phyloP scores from a whole-genome alignment of 176 grass and related monocot genomes.

The Oropetium thomaeum region DNA sequence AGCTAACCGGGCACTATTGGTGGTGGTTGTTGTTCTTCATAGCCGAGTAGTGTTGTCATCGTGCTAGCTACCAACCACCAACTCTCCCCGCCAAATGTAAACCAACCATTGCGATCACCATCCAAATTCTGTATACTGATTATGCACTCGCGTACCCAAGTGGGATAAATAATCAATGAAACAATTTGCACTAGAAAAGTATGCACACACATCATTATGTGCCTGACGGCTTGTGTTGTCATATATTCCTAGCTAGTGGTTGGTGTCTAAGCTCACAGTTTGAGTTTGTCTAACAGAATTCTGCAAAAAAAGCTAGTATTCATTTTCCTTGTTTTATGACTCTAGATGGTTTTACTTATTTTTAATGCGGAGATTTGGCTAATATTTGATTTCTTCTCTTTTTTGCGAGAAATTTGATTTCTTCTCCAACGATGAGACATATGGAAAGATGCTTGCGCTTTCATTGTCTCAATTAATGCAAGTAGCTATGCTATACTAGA shows the following conservation, averaged over 20 bases:
- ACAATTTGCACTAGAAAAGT: neutral
- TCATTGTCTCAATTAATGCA: neutral
- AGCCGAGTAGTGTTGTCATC: constrained; percentile 43
- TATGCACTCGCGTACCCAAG: neutral
- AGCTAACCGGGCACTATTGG: constrained; percentile 21
- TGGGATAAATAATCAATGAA: neutral
- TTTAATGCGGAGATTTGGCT: neutral
- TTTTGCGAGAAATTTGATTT: too few relatives aligned
- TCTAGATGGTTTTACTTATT: neutral
- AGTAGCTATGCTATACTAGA: neutral
- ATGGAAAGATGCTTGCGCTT: neutral
- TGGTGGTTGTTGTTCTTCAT: constrained; percentile 29
- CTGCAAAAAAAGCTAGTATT: too few relatives aligned
- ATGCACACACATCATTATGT: neutral
- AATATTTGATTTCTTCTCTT: neutral
- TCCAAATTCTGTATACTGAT: constrained; percentile 12
- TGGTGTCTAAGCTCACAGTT: too few relatives aligned
- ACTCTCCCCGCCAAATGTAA: constrained; percentile 41
- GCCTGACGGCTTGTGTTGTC: too few relatives aligned
- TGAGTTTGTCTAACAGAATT: too few relatives aligned
- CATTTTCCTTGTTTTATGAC: neutral
- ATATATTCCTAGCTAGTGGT: too few relatives aligned
- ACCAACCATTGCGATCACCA: constrained; percentile 15
- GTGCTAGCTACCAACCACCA: constrained; percentile 62
- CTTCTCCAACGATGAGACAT: neutral